These are phyloP conservation scores for Actinomortierella ambigua DNA, from an alignment of 371 early-diverging fungal genomes.

Conservation along the genomic window DNA sequence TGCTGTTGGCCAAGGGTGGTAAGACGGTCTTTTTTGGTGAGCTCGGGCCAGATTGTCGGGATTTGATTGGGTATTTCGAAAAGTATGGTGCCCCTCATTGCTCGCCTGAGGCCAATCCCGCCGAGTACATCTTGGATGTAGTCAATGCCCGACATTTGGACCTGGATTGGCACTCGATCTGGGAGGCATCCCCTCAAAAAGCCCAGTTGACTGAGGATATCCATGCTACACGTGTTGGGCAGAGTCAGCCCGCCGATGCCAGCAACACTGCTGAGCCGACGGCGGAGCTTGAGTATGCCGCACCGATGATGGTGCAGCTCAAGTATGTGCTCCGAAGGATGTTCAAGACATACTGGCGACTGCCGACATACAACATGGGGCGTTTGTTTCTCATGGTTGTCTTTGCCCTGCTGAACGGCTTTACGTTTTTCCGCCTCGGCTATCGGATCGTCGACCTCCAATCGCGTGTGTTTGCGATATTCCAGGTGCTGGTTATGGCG, in stretches of 20 bases:
- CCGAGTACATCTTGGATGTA: conserved; percentile 73
- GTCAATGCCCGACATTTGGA: conserved; percentile 68
- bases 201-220: conserved; percentile 12
- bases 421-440: conserved; percentile 55
- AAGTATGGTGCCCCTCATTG: conserved; percentile 65
- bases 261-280: conserved; percentile 62
- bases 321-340: conserved; percentile 59
- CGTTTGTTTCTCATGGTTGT: conserved; percentile 50
- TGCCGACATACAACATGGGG: conserved; percentile 63
- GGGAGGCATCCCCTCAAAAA: conserved; percentile 53
- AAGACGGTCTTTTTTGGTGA: conserved; percentile 81
- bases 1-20: conserved; percentile 78
- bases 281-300: conserved; percentile 9
- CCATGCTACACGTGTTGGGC: conserved; percentile 1
- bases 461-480: conserved; percentile 69
- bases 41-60: conserved; percentile 58
- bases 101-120: conserved; percentile 66
- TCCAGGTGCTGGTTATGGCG: conserved; percentile 62
- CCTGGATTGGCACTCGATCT: conserved; percentile 66
- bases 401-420: conserved; percentile 53
- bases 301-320: conserved; percentile 32
- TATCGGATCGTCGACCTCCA: conserved; percentile 61
- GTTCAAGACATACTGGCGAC: conserved; percentile 62
- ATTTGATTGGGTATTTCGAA: conserved; percentile 68
- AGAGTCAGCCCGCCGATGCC: neutral